These are phyloP conservation scores for Sporothrix schenckii DNA, from an alignment of 2,329 filamentous ascomycete species.

Conservation along the genomic window DNA sequence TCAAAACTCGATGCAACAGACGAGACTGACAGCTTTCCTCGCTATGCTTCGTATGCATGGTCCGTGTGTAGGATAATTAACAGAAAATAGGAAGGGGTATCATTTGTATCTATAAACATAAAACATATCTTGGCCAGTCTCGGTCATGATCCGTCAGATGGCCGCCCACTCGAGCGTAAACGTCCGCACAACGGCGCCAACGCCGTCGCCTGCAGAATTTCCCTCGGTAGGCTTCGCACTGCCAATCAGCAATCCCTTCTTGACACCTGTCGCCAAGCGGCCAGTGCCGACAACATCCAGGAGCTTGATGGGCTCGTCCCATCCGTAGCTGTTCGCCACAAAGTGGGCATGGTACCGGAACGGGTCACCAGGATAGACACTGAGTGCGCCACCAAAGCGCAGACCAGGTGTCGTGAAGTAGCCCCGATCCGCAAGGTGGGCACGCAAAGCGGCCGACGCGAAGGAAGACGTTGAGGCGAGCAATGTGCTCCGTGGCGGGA, in stretches of 20 bases:
- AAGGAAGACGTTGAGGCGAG: not conserved
- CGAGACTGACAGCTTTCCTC: not conserved
- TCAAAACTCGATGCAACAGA: not conserved
- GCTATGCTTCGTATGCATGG: not conserved
- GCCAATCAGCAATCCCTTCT: constrained; percentile 90
- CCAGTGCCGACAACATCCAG: constrained; percentile 86
- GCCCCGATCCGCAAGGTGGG: constrained; percentile 73
- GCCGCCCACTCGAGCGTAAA: constrained; percentile 94
- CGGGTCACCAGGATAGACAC: constrained; percentile 93
- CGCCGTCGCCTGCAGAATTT: not conserved
- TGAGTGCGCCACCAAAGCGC: constrained; percentile 91
- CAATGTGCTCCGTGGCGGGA: not conserved
- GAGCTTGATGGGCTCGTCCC: constrained; percentile 83
- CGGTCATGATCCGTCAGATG: constrained; percentile 58
- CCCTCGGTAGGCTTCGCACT: constrained; percentile 52
- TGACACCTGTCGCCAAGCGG: constrained; percentile 87
- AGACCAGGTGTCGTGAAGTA: constrained; percentile 92
- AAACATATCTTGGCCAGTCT: constrained; percentile 10
- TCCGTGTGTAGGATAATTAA: no score
- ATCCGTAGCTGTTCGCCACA: constrained; percentile 78
- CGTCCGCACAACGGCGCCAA: constrained; percentile 56
- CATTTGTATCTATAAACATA: not conserved
- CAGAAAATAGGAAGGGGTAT: no score
- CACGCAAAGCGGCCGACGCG: constrained; percentile 63
- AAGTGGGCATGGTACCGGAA: constrained; percentile 96